Base-by-base conservation (phyloP, 2,329 filamentous ascomycete species). In the Fusarium caatingaense region DNA sequence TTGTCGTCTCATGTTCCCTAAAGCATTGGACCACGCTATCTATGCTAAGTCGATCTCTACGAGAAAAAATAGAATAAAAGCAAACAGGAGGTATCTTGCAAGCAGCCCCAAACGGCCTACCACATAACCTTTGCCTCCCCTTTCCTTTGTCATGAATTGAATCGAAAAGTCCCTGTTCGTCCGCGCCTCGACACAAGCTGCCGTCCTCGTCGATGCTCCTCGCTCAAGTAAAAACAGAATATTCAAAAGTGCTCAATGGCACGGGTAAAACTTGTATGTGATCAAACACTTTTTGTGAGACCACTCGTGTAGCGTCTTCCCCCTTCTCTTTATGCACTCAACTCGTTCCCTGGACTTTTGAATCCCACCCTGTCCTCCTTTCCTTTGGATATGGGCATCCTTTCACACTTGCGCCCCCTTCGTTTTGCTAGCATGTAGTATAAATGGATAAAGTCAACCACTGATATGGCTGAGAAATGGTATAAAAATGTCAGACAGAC, bases 51-150 rank as follows among this genome's bases (percentile, higher is more conserved):
- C 49, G 37, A 51, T 61, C 30, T 69, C 37, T 56, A 45, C 20
- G 15, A 64, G 45, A 48, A 28, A 51, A 27, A 51, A 23, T 41
- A 45, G 41, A 55, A 62, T 23, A 58, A 62, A 61, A 56, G 58
- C 58, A 71, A 60, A 54, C 23, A 54, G 44, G 64, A 71, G 68
- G 64, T 71, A 62, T 71, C 68, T 71, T 65, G 68, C 27, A 69
- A 64, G 58, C 48, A 58, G 60, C 53, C 53, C 48, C 59, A 54
- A 64, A 68, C 46, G 60, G 56, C 64, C 48, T 42, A 45, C 63
- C 49, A 68, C 55, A 56, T 40, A 57, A 46, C 50, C 65, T 46
- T 59, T 67, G 28, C 27, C 18, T 42, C 44, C 45, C 56, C 25
- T 40, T 56, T 50, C 55, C 23, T 53, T 45, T 45, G 55, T 42